phyloP scores from a whole-genome alignment of 495 filamentous ascomycete genomes.

The Penicillium arizonense region DNA sequence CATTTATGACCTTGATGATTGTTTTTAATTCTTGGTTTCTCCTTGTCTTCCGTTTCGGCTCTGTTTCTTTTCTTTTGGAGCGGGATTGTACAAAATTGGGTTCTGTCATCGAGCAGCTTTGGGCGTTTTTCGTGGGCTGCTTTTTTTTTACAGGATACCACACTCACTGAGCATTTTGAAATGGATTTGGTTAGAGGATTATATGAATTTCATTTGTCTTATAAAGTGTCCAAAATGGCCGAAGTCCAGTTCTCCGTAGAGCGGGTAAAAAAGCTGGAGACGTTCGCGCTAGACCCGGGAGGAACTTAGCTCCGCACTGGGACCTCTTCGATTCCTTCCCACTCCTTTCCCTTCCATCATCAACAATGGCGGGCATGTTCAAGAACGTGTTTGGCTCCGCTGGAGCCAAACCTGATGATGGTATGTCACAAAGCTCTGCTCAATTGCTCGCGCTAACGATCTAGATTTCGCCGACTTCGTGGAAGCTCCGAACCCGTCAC shows the following conservation, averaged over 20 bases:
- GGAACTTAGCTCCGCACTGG: slow-evolving; percentile 28
- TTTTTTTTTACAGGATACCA: slow-evolving; percentile 28
- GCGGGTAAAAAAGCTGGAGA: slow-evolving; percentile 22
- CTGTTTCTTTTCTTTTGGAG: slow-evolving; percentile 19
- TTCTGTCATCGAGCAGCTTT: slow-evolving; percentile 10
- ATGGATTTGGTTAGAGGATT: slow-evolving; percentile 5
- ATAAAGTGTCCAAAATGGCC: neutral
- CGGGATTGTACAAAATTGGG: slow-evolving; percentile 29
- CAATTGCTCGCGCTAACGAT: slow-evolving; percentile 12
- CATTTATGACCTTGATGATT: slow-evolving; percentile 39
- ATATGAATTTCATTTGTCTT: slow-evolving; percentile 5
- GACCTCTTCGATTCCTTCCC: slow-evolving; percentile 22
- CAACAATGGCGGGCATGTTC: slow-evolving; percentile 64
- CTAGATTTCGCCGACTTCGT: slow-evolving; percentile 81
- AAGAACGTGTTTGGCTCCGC: slow-evolving; percentile 66
- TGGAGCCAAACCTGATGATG: slow-evolving; percentile 56
- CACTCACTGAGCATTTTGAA: slow-evolving; percentile 16
- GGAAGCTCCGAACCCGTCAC: slow-evolving; percentile 62
- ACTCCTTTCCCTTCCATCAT: slow-evolving; percentile 28
- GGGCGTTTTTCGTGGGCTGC: slow-evolving; percentile 20
- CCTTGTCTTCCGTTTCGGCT: slow-evolving; percentile 12
- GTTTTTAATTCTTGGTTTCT: slow-evolving; percentile 15
- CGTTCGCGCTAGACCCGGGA: slow-evolving; percentile 23
- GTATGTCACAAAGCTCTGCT: slow-evolving; percentile 39
- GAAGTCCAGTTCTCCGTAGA: neutral